Base-by-base conservation (phyloP, 257 asterid genomes). In the Nicotiana sylvestris region DNA sequence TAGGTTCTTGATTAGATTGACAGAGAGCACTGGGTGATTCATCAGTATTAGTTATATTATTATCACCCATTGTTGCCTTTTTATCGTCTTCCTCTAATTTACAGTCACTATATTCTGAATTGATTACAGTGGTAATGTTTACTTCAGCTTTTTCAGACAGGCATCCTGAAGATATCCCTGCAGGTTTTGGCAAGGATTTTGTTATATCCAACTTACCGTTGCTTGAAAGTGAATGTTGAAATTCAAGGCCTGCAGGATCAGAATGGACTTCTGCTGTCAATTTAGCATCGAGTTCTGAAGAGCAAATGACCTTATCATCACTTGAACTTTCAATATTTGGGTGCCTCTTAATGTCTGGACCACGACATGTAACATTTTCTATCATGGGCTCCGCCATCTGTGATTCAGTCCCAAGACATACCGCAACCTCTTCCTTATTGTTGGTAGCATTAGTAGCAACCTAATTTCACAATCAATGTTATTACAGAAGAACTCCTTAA, bases 271-370 rank as follows among this genome's bases (percentile, higher is more conserved):
- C 93, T 4, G 84, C 79, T 85, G 89, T 88, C 83, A 83, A 81
- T 88, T 90, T 87, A 86, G 86, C 89, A 85, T 85, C 87, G 70
- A 87, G 91, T 82, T 81, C 86, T 39, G 49, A 70, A 84, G 91
- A 86, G 84, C 84, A 89, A 74, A 84, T 76, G 60, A 83, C 85
- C 30, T 32, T 78, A 58, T 89, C 92, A 76, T 82, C 76, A 70
- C 83, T 88, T 57, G 89, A 84, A 82, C 82, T 85, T 58, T 81
- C 91, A 68, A 83, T 83, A 76, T 62, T 85, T 65, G 78, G 82
- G 69, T 77, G 86, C 84, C 83, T 90, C 66, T 78, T 86, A 64
- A 87, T 83, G 82, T 81, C 86, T 46, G 84, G 78, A 55, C 66
- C 79, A 81, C 85, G 32, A 85, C 81, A 66, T 68, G 81, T 80